Base-by-base conservation (phyloP, 108 stramenopile genomes). In the Pseudonitzschia delicatissima region DNA sequence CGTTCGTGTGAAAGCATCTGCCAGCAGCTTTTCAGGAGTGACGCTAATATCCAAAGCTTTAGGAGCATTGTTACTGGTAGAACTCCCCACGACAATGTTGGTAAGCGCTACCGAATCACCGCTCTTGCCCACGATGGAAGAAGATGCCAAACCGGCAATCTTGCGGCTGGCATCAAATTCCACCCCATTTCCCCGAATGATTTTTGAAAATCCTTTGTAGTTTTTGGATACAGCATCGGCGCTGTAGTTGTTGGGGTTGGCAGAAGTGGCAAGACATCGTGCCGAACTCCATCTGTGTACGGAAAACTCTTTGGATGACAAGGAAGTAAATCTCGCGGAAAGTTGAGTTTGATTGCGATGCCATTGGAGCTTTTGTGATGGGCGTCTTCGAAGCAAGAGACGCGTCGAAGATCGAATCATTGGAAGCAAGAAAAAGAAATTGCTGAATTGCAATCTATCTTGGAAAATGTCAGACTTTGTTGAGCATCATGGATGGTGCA, bases 51-150 rank as follows among this genome's bases (percentile, higher is more conserved):
- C n/a, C n/a, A n/a, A n/a, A n/a, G n/a, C n/a, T n/a, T n/a, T n/a
- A n/a, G n/a, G 5, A 7, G 5, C 42, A n/a, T 7, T 44, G 42
- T 2, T 6, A n/a, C 7, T 44, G 42, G 4, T 44, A n/a, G 42
- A 5, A 13, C 17, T 13, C 13, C 17, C 42, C 42, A 44, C 42
- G 15, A 69, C 71, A 11, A 81, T 36, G 29, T 71, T 76, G 8
- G 68, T 39, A 18, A 76, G 26, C 2, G 61, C 74, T 5, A 81
- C 64, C 3, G 80, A 69, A 39, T 69, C 7, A 26, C 80, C 80
- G 3, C 67, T 47, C 7, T 40, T 62, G 32, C 71, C 80, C 13
- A 81, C 34, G 11, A 81, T 62, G 42, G 80, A 69, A 1, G 80
- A 64, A 48, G 64, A 48, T 20, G 80, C 45, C 45, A 76, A 47